Base-by-base conservation (phyloP, 2,329 filamentous ascomycete species). In the Juglanconis juglandina region DNA sequence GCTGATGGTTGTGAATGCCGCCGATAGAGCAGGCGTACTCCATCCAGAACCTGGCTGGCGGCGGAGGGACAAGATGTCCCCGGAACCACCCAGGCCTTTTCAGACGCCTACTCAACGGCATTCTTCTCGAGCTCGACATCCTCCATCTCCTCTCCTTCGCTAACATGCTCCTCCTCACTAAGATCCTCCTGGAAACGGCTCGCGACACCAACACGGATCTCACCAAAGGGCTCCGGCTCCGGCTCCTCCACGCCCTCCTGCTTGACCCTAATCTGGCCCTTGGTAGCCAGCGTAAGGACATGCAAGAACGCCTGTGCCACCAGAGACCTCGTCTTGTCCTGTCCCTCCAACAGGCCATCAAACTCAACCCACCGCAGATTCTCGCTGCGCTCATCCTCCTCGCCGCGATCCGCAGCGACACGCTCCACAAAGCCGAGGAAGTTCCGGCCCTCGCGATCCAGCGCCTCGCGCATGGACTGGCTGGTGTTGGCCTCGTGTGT, bases 231-330 rank as follows among this genome's bases (percentile, higher is more conserved):
- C 54, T 71, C 56, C 24, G 24, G 37, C 72, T 59, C 5, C 24
- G 24, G 24, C 24, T 67, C 65, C 32, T 71, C 69, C 34, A 72
- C 72, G 3, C 66, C 68, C 2, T 81, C 76, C 73, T 96, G 92
- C 63, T 81, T 73, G 5, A 93, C 85, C 17, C 75, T 70, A 49
- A 94, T 75, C 58, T 83, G 72, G 2, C 81, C 81, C 73, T 87
- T 91, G 2, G 86, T 91, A 5, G 85, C 87, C 48, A 95, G 79
- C 10, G 82, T 80, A 13, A 96, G 81, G 2, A 91, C 80, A 70
- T 95, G 90, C 75, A 89, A 85, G 69, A 91, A 88, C 0, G 87
- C 91, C 71, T 92, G 89, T 2, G 89, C 87, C 8, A 88, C 90
- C 11, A 91, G 86, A 35, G 84, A 76, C 41, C 78, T 81, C 35